phyloP scores from a whole-genome alignment of 2,329 filamentous ascomycete genomes.

The Diaporthe helianthi region DNA sequence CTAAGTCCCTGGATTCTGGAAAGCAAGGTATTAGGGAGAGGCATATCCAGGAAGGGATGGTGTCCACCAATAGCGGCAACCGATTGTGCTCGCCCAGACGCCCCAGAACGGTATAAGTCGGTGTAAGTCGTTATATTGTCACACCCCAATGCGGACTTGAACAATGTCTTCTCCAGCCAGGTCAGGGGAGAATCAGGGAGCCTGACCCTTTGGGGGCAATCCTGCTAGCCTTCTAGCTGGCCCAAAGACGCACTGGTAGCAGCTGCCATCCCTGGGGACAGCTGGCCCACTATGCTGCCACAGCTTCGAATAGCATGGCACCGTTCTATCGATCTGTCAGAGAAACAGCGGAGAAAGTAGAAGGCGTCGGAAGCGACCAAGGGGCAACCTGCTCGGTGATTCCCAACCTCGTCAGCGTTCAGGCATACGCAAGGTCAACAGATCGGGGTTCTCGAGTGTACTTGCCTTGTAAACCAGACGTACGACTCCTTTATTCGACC shows the following conservation, averaged over 20 bases:
- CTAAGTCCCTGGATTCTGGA: not conserved
- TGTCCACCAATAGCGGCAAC: not conserved
- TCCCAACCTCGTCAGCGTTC: not conserved
- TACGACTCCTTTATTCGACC: not conserved
- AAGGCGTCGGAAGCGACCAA: too few relatives aligned
- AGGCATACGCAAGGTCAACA: too few relatives aligned
- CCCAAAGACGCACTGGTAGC: not conserved
- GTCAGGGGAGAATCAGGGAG: too few relatives aligned
- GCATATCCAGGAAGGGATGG: not conserved
- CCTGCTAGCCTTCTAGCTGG: not conserved
- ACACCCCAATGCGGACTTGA: not conserved
- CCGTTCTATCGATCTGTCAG: too few relatives aligned
- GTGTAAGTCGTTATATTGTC: not conserved
- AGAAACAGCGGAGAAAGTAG: not conserved
- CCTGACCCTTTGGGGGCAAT: not conserved
- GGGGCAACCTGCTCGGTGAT: not conserved
- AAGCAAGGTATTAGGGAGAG: too few relatives aligned
- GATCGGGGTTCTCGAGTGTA: too few relatives aligned
- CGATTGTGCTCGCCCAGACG: not conserved
- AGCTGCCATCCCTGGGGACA: too few relatives aligned
- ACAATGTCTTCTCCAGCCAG: too few relatives aligned
- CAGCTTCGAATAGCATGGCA: not conserved
- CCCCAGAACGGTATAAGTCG: not conserved
- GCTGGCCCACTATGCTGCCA: not conserved
- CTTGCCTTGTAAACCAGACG: not conserved